A percentile compares a stretch with the other conserved stretches of the same genome.
phyloP scores from a whole-genome alignment of 1,284 basidiomycete genomes.

The Golubevia sp. region DNA sequence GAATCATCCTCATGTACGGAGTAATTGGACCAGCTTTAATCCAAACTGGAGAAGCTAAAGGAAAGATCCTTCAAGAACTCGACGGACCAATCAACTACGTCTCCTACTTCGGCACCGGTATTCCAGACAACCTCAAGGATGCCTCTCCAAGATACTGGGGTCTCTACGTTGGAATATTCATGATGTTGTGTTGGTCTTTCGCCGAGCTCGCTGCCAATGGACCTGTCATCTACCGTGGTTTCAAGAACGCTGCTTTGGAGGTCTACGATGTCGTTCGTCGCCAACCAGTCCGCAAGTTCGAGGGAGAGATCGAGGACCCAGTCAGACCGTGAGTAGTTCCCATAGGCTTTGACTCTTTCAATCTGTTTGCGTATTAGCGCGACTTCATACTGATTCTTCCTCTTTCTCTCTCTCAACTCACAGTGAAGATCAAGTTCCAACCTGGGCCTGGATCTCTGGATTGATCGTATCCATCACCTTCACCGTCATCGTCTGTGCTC shows the following conservation, averaged over 20 bases:
- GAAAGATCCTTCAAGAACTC: not conserved
- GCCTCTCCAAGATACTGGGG: conserved; percentile 74
- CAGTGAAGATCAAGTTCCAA: conserved; percentile 68
- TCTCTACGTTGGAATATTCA: conserved; percentile 71
- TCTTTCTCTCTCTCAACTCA: conserved; percentile 28
- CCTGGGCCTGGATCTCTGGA: conserved; percentile 68
- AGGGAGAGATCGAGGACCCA: conserved; percentile 63
- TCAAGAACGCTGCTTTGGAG: conserved; percentile 33
- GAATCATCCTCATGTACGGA: conserved; percentile 70
- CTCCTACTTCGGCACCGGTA: conserved; percentile 63
- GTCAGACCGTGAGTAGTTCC: no score
- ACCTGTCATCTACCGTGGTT: conserved; percentile 46
- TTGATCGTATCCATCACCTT: conserved; percentile 66
- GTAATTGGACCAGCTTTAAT: conserved; percentile 70
- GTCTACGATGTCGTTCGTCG: conserved; percentile 20
- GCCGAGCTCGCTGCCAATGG: conserved; percentile 56
- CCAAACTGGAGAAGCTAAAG: conserved; percentile 52
- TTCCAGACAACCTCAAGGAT: conserved; percentile 24
- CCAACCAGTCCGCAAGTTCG: conserved; percentile 20
- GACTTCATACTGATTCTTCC: not conserved
- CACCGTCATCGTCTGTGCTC: conserved; percentile 65
- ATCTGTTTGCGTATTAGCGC: no score
- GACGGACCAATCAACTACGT: not conserved
- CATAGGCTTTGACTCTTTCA: no score
- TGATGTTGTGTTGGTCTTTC: conserved; percentile 62